Percentiles rank a stretch among this genome's conserved stretches.
Conservation (phyloP, 495 filamentous ascomycete genomes). For the Xylaria intraflava region DNA sequence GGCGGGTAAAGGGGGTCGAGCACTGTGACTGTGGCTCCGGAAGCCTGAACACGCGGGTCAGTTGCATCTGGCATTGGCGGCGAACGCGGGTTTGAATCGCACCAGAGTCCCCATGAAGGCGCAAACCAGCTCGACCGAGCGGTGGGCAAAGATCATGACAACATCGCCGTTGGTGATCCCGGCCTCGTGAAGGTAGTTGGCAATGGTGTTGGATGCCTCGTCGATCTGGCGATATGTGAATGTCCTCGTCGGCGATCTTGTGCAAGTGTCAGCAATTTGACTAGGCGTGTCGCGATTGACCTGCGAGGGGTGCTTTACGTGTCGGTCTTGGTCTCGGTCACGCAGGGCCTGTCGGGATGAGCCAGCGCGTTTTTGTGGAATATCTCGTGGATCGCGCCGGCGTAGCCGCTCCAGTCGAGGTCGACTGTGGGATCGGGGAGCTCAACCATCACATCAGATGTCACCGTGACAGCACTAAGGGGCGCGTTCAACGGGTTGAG, state of each 20-base stretch:
- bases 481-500: too few species aligned
- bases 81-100: slow-evolving; percentile 8
- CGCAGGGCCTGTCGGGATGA: not conserved
- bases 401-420: slow-evolving; percentile 76
- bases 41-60: too few species aligned
- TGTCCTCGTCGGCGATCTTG: slow-evolving; percentile 49
- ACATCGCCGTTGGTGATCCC: slow-evolving; percentile 77
- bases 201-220: slow-evolving; percentile 73
- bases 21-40: slow-evolving; percentile 68
- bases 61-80: too few species aligned
- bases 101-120: slow-evolving; percentile 55
- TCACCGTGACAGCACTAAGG: too few species aligned
- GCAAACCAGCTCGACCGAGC: slow-evolving; percentile 67
- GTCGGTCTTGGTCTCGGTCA: slow-evolving; percentile 59
- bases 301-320: too few species aligned
- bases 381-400: slow-evolving; percentile 66
- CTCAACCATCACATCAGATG: too few species aligned
- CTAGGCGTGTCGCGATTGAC: too few species aligned
- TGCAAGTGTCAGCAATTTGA: too few species aligned
- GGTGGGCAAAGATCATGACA: slow-evolving; percentile 85
- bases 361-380: slow-evolving; percentile 56
- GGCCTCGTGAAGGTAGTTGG: slow-evolving; percentile 63
- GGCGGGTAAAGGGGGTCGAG: slow-evolving; percentile 87
- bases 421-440: slow-evolving; percentile 71
- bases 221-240: slow-evolving; percentile 90